Base-by-base conservation (phyloP, 768 basidiomycete species). In the Auricularia sp. region DNA sequence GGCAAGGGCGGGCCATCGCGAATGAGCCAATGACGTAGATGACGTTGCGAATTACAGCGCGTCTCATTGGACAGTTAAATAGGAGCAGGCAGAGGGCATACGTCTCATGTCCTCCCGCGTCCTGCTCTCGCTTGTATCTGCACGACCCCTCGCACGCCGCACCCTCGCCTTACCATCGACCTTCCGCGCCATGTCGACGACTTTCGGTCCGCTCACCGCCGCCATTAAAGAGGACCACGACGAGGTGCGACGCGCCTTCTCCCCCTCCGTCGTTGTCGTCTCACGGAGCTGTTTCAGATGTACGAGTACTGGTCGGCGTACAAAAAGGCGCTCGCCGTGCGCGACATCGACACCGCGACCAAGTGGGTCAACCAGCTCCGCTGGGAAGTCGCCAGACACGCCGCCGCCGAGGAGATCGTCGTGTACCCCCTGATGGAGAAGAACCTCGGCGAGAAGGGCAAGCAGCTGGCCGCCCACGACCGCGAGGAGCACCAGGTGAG, bases 401-500 rank as follows among this genome's bases (percentile, higher is more conserved):
- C 85, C 3, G 80, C 82, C 6, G 83, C 80, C 14, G 85, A 87
- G 70, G 86, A 88, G 71, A 79, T 86, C 45, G 76, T 87, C 44
- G 81, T 86, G 0, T 87, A 87, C 68, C 85, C 85, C 14, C 76
- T 85, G 58, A 81, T 86, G 77, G 84, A 86, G 69, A 76, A 79
- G 65, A 76, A 82, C 63, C 79, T 86, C 64, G 85, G 85, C 4
- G 73, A 74, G 2, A 70, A 82, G 67, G 86, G 85, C 3, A 71
- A 72, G 58, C 63, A 78, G 54, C 77, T 86, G 18, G 80, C 85
- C 0, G 79, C 84, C 66, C 73, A 82, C 37, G 86, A 87, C 70
- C 77, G 84, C 13, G 76, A 70, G 18, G 84, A 86, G 42, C 86
- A 88, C 68, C 78, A 80, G 72, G 84, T 84, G 65, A 4, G 74